These are phyloP conservation scores for Fusarium liriodendri DNA, from an alignment of 2,329 filamentous ascomycete species.

Conservation along the genomic window DNA sequence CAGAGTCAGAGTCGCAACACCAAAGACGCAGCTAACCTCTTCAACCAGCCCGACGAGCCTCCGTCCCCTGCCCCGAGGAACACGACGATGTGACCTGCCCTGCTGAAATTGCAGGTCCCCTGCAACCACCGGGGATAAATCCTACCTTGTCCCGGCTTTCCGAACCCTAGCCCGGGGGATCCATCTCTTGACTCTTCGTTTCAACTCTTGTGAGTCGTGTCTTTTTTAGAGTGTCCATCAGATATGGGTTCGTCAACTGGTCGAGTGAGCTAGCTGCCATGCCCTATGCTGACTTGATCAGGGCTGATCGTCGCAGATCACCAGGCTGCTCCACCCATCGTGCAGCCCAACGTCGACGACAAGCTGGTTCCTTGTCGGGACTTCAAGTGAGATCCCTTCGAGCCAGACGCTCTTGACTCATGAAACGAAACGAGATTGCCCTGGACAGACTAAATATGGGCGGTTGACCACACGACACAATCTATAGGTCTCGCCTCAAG, in stretches of 20 bases:
- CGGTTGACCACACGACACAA: background rate
- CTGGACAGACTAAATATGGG: background rate
- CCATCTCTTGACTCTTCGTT: slow-evolving; percentile 4
- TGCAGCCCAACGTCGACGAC: background rate
- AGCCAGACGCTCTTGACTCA: background rate
- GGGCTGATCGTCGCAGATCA: slow-evolving; percentile 1
- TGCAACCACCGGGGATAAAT: background rate
- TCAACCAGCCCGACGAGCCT: background rate
- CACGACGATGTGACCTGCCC: slow-evolving; percentile 6
- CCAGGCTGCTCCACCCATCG: background rate
- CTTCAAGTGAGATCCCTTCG: background rate
- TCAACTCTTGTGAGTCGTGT: background rate
- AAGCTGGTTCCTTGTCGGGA: background rate
- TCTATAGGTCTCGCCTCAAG: background rate
- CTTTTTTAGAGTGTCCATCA: background rate
- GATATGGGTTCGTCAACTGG: background rate
- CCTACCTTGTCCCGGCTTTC: slow-evolving; percentile 3
- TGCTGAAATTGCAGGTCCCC: slow-evolving; percentile 4
- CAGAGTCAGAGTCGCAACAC: background rate
- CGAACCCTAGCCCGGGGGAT: background rate
- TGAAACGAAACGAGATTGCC: slow-evolving; percentile 5
- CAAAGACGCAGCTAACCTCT: background rate
- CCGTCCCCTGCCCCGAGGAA: background rate
- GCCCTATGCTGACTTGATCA: background rate
- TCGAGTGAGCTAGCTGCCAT: background rate